Evolutionary conservation across 345 rosid species (phyloP).

Genomic region (Eucalyptus albens): DNA sequence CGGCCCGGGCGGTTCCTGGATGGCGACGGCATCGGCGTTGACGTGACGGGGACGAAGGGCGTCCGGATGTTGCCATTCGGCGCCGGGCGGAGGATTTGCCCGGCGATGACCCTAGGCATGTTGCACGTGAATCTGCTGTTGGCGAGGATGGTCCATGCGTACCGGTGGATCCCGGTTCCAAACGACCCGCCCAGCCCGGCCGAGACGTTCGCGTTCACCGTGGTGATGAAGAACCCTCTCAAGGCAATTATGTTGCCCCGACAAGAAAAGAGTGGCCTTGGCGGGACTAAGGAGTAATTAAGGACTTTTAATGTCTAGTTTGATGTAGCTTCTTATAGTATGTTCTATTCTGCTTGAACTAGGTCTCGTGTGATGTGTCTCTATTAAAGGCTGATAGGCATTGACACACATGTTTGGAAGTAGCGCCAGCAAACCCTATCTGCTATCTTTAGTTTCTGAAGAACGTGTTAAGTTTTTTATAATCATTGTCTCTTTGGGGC

Average conservation of each 20-base stretch:
- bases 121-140: constrained; percentile 60
- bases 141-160: constrained; percentile 81
- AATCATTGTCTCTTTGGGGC: neutral
- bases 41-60: constrained; percentile 73
- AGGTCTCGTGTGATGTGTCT: neutral
- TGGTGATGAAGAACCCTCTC: constrained; percentile 83
- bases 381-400: neutral
- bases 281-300: neutral
- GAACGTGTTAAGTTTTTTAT: neutral
- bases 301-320: neutral
- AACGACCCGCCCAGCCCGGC: constrained; percentile 61
- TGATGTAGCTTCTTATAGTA: neutral
- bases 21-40: constrained; percentile 75
- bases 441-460: neutral
- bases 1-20: constrained; percentile 74
- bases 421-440: neutral
- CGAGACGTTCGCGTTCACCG: constrained; percentile 87
- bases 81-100: constrained; percentile 88
- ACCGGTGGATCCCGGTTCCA: constrained; percentile 60
- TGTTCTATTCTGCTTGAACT: neutral
- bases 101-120: constrained; percentile 72
- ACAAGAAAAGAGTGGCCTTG: neutral
- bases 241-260: constrained; percentile 56
- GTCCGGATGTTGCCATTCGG: constrained; percentile 86
- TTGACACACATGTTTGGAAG: neutral